Evolutionary conservation across 345 rosid species (phyloP).

Genomic region (Brassica cretica): DNA sequence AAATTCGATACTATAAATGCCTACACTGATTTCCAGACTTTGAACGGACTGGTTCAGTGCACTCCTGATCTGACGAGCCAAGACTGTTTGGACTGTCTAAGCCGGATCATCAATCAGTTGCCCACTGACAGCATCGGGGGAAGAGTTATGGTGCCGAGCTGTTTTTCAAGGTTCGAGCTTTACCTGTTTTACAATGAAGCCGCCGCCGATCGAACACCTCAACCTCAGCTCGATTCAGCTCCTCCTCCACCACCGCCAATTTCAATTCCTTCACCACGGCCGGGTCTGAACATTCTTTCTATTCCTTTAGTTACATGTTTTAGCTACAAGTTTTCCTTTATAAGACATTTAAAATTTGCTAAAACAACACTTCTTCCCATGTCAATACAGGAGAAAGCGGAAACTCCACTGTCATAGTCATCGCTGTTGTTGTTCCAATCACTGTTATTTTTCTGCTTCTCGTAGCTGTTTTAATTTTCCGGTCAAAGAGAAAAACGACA

Average conservation of each 20-base stretch:
- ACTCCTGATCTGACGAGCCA: slow-evolving; percentile 34
- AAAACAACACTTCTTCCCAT: not conserved
- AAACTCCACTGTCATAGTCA: slow-evolving; percentile 15
- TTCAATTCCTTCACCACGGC: not conserved
- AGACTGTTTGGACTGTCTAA: slow-evolving; percentile 36
- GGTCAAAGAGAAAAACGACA: slow-evolving; percentile 28
- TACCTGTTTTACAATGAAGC: not conserved
- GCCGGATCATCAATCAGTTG: not conserved
- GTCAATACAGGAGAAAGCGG: slow-evolving; percentile 31
- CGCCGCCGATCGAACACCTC: not conserved
- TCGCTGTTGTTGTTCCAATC: slow-evolving; percentile 42
- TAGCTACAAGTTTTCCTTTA: not conserved
- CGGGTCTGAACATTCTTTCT: not conserved
- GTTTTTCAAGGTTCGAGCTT: not conserved
- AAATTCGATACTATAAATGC: slow-evolving; percentile 27
- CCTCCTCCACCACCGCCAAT: slow-evolving; percentile 2
- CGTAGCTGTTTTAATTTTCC: slow-evolving; percentile 17
- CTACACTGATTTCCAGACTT: not conserved
- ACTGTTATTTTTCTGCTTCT: slow-evolving; percentile 18
- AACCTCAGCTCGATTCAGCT: not conserved
- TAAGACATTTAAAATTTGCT: not conserved
- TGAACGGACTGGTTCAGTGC: slow-evolving; percentile 52
- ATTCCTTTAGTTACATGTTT: not conserved
- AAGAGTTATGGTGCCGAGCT: slow-evolving; percentile 1
- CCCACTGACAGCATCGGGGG: slow-evolving; percentile 30